phyloP scores from a whole-genome alignment of 2,329 filamentous ascomycete genomes.

The Cordyceps farinosa region DNA sequence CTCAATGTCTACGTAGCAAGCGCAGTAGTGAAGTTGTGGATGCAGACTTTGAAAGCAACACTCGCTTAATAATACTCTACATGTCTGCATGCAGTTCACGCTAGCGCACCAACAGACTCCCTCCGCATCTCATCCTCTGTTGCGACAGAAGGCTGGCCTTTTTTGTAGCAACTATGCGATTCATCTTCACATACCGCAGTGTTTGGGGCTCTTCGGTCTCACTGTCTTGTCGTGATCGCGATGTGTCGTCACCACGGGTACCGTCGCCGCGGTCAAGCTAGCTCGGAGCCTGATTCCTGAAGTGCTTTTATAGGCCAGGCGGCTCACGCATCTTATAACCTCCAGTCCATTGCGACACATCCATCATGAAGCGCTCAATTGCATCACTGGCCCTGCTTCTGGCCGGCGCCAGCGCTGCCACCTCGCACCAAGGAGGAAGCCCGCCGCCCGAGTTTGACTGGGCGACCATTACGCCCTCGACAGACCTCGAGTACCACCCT shows the following conservation, averaged over 20 bases:
- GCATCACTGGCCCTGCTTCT: neutral
- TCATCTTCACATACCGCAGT: neutral
- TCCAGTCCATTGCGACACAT: neutral
- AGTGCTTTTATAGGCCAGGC: neutral
- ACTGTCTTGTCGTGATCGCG: too few species aligned
- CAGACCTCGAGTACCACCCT: conserved; percentile 33
- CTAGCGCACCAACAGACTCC: neutral
- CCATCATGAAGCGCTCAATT: neutral
- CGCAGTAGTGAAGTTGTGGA: neutral
- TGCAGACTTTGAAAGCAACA: conserved; percentile 13
- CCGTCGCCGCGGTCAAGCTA: too few species aligned
- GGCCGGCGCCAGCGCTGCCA: neutral
- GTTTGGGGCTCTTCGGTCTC: too few species aligned
- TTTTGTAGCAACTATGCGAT: neutral
- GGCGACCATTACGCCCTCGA: conserved; percentile 32
- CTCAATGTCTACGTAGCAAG: neutral
- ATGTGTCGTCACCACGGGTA: too few species aligned
- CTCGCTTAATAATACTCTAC: conserved; percentile 11
- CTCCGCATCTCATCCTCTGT: neutral
- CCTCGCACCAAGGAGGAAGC: neutral
- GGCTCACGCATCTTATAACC: neutral
- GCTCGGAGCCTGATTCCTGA: neutral
- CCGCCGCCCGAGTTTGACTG: conserved; percentile 32
- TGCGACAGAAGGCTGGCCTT: neutral
- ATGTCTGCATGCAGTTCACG: neutral